A percentile compares a stretch with the other conserved stretches of the same genome.
phyloP scores from a whole-genome alignment of 2,329 filamentous ascomycete genomes.

The Sclerotinia spermophila region DNA sequence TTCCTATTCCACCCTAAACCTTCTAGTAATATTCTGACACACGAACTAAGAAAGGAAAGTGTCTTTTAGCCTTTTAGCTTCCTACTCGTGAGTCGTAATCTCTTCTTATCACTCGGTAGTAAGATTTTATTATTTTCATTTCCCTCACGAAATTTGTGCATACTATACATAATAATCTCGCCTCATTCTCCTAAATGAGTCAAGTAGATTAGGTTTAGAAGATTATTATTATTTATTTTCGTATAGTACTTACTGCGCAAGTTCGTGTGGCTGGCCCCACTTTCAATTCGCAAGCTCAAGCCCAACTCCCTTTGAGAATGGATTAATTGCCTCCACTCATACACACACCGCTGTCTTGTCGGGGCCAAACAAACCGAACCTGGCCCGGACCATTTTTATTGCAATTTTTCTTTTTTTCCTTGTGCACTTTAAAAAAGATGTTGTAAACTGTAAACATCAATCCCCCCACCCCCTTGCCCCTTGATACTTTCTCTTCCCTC shows the following conservation, averaged over 20 bases:
- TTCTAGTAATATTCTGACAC: slow-evolving; percentile 20
- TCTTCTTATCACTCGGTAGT: not conserved
- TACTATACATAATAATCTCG: slow-evolving; percentile 5
- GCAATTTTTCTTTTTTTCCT: not conserved
- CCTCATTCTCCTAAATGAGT: slow-evolving; percentile 9
- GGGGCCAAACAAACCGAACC: slow-evolving; percentile 15
- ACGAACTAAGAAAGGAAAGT: slow-evolving; percentile 13
- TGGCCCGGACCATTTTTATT: slow-evolving; percentile 7
- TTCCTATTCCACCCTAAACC: not conserved
- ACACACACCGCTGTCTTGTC: slow-evolving; percentile 19
- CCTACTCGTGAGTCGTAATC: not conserved
- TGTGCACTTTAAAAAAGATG: not conserved
- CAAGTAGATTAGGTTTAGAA: not conserved
- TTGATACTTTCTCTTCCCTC: not conserved
- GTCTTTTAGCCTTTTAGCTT: not conserved
- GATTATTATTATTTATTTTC: slow-evolving; percentile 1
- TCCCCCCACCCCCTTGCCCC: slow-evolving; percentile 3
- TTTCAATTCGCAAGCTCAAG: slow-evolving; percentile 8
- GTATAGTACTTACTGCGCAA: slow-evolving; percentile 1
- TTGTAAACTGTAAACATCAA: slow-evolving; percentile 8
- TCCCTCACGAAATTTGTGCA: not conserved
- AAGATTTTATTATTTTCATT: not conserved
- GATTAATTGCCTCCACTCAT: slow-evolving; percentile 17
- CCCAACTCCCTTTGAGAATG: slow-evolving; percentile 8
- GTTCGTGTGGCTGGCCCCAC: slow-evolving; percentile 15